Evolutionary conservation across 2,329 filamentous ascomycete genomes (phyloP).

Genomic region (Cadophora gregata): DNA sequence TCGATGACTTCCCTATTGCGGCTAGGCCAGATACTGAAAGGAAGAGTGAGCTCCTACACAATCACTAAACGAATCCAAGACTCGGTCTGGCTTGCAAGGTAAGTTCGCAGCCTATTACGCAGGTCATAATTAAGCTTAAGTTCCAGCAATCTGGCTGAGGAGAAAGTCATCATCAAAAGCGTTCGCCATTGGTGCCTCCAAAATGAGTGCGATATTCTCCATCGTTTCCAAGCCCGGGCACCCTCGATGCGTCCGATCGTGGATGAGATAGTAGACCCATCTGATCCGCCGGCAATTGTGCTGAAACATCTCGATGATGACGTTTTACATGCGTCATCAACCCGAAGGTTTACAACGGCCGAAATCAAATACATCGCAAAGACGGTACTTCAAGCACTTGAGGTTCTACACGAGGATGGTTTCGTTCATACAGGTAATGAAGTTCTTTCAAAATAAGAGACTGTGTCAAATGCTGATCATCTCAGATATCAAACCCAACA

Average conservation of each 20-base stretch:
- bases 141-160: constrained; percentile 30
- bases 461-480: too few species aligned
- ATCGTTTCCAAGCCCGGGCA: constrained; percentile 32
- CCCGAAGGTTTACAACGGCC: constrained; percentile 29
- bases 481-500: constrained; percentile 45
- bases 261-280: constrained; percentile 35
- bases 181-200: constrained; percentile 34
- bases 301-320: constrained; percentile 35
- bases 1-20: constrained; percentile 31
- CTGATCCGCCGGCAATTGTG: constrained; percentile 34
- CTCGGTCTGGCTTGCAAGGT: constrained; percentile 37
- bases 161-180: constrained; percentile 38
- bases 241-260: constrained; percentile 34
- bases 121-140: constrained; percentile 32
- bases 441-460: constrained; percentile 30
- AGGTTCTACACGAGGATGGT: constrained; percentile 36
- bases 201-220: constrained; percentile 38
- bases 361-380: constrained; percentile 36
- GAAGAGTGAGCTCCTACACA: constrained; percentile 34
- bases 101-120: constrained; percentile 28
- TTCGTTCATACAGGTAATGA: constrained; percentile 37
- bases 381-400: constrained; percentile 35
- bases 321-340: constrained; percentile 33
- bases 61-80: constrained; percentile 32
- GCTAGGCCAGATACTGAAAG: constrained; percentile 36